Base-by-base conservation (phyloP, 2,329 filamentous ascomycete species). In the Talaromyces sp. region DNA sequence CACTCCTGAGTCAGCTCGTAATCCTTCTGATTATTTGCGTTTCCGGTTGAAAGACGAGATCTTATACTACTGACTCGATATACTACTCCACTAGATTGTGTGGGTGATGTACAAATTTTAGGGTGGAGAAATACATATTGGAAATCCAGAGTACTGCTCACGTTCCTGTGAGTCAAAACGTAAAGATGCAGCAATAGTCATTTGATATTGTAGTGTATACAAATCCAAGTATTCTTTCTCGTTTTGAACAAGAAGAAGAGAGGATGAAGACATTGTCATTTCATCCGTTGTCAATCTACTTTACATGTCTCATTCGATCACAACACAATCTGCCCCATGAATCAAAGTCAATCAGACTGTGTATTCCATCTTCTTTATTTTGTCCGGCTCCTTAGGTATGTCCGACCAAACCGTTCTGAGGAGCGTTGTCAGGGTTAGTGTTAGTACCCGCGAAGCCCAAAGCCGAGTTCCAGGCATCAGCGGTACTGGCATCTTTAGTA, bases 401-500 rank as follows among this genome's bases (percentile, higher is more conserved):
- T 57, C 54, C 54, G 16, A 40, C 25, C 33, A 57, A 31, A 5
- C 54, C 54, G 21, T 18, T 11, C 54, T 57, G 28, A n/a, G 54
- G 54, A 40, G 54, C 54, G 40, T 62, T 62, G 23, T 57, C 60
- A 4, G 60, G 60, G 52, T 62, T 62, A 5, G 40, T 62, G 31
- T 66, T 59, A 31, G 63, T 63, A 25, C 63, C 60, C 18, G 62
- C 68, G 63, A 79, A 78, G 1, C 76, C 77, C 25, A 80, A 52
- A 3, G 72, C 70, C 7, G 68, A 61, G 66, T 80, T 80, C 69
- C 76, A 80, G 18, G 73, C 65, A 65, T 78, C 76, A 11, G 75
- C 78, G 3, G 77, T 78, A 40, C 69, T 70, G 68, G 77, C 73
- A 64, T 80, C 72, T 31, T 73, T 67, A 7, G 75, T 75, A 1